These are phyloP conservation scores for Picochlorum sp. DNA, from an alignment of 139 green algal species.

Conservation along the genomic window DNA sequence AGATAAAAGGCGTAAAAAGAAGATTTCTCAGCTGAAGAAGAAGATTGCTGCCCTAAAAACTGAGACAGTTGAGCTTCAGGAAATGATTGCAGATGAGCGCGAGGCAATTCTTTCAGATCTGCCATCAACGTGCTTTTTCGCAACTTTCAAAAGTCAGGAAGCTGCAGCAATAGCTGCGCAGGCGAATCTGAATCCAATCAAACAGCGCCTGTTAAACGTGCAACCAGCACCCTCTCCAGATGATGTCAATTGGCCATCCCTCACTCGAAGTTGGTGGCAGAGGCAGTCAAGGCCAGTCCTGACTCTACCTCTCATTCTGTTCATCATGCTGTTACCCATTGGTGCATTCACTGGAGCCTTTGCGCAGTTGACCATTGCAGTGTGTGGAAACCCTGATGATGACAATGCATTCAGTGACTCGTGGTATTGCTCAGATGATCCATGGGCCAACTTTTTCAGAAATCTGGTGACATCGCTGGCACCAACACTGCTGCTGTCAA, in stretches of 20 bases:
- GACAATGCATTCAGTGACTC: not conserved
- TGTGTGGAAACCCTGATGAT: constrained; percentile 30
- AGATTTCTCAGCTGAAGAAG: constrained; percentile 3
- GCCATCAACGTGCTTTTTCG: constrained; percentile 36
- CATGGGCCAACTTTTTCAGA: constrained; percentile 23
- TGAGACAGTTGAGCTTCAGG: constrained; percentile 1
- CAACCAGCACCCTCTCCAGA: constrained; percentile 21
- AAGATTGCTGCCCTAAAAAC: constrained; percentile 3
- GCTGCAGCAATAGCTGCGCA: constrained; percentile 25
- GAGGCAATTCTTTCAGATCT: constrained; percentile 27
- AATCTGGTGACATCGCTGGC: constrained; percentile 60
- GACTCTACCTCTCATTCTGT: constrained; percentile 29
- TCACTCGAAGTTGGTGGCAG: constrained; percentile 27
- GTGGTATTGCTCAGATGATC: constrained; percentile 53
- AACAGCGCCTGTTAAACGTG: constrained; percentile 28
- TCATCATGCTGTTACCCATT: constrained; percentile 46
- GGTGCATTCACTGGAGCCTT: constrained; percentile 38
- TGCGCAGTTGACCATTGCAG: constrained; percentile 34
- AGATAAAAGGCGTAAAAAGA: not conserved
- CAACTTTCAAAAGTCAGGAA: constrained; percentile 27
- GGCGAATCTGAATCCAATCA: constrained; percentile 35
- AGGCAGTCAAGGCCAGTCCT: constrained; percentile 45
- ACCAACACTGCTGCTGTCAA: constrained; percentile 60
- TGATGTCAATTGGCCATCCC: constrained; percentile 33
- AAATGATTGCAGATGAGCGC: not conserved